Evolutionary conservation across 2,329 filamentous ascomycete species (phyloP).

Genomic region (Cadophora luteo-olivacea): DNA sequence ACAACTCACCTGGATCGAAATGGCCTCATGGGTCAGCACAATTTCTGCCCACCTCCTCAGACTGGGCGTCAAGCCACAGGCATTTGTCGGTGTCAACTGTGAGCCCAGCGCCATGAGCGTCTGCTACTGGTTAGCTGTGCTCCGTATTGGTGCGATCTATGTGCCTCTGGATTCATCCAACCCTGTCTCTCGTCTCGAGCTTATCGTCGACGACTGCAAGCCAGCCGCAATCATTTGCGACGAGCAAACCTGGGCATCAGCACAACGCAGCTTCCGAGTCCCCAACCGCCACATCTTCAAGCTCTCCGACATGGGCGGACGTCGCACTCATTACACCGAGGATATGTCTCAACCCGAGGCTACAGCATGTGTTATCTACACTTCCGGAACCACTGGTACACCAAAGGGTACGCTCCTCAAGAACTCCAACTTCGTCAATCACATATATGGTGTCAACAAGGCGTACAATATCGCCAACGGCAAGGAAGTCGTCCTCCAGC

Average conservation of each 20-base stretch:
- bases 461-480: conserved; percentile 22
- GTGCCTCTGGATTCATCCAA: conserved; percentile 45
- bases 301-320: conserved; percentile 18
- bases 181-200: conserved; percentile 37
- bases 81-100: conserved; percentile 24
- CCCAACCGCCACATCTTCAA: conserved; percentile 26
- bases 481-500: conserved; percentile 32
- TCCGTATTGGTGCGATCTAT: conserved; percentile 44
- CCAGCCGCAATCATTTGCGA: conserved; percentile 44
- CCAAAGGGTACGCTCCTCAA: conserved; percentile 52
- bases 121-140: conserved; percentile 45
- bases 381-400: conserved; percentile 37
- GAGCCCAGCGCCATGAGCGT: conserved; percentile 38
- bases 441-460: conserved; percentile 35
- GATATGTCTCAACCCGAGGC: conserved; percentile 17
- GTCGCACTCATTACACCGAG: conserved; percentile 15
- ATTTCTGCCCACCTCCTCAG: conserved; percentile 43
- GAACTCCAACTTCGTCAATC: conserved; percentile 37
- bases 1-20: conserved; percentile 45
- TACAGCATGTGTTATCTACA: conserved; percentile 29
- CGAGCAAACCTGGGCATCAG: conserved; percentile 16
- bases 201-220: conserved; percentile 42
- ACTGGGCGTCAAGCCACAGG: conserved; percentile 16
- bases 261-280: conserved; percentile 16
- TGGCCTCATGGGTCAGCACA: conserved; percentile 44